phyloP scores from a whole-genome alignment of 2,329 filamentous ascomycete genomes.

The Myriangium duriaei region DNA sequence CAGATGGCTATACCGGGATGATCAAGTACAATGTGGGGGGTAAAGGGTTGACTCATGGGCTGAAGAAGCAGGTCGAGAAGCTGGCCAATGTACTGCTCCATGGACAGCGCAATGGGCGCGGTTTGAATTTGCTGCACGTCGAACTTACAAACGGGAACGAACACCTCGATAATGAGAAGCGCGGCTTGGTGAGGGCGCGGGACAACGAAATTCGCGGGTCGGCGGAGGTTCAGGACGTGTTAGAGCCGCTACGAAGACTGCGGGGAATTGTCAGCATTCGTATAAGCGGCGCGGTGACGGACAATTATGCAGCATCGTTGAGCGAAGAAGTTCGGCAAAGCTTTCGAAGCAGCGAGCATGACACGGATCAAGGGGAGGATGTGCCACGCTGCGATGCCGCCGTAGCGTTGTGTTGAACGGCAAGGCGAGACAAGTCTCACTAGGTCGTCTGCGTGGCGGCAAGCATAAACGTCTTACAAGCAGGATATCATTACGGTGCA shows the following conservation, averaged over 20 bases:
- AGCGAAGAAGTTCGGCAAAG: conserved; percentile 19
- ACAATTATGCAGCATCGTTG: conserved; percentile 24
- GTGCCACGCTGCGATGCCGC: too few species aligned
- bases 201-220: conserved; percentile 21
- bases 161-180: conserved; percentile 20
- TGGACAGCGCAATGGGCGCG: conserved; percentile 17
- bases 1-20: conserved; percentile 39
- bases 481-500: too few species aligned
- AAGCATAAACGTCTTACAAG: too few species aligned
- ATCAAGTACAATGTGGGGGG: conserved; percentile 40
- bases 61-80: conserved; percentile 28
- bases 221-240: conserved; percentile 27
- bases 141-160: conserved; percentile 18
- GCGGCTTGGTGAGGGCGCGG: conserved; percentile 15
- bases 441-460: too few species aligned
- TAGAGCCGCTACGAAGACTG: conserved; percentile 30
- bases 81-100: conserved; percentile 27
- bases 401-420: too few species aligned
- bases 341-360: not conserved
- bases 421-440: too few species aligned
- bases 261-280: conserved; percentile 24
- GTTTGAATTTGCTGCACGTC: conserved; percentile 10
- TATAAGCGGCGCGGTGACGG: conserved; percentile 28
- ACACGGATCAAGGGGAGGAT: too few species aligned
- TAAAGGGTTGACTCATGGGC: conserved; percentile 30